These are phyloP conservation scores for Parietaria judaica DNA, from an alignment of 306 rosid genomes.

Conservation along the genomic window DNA sequence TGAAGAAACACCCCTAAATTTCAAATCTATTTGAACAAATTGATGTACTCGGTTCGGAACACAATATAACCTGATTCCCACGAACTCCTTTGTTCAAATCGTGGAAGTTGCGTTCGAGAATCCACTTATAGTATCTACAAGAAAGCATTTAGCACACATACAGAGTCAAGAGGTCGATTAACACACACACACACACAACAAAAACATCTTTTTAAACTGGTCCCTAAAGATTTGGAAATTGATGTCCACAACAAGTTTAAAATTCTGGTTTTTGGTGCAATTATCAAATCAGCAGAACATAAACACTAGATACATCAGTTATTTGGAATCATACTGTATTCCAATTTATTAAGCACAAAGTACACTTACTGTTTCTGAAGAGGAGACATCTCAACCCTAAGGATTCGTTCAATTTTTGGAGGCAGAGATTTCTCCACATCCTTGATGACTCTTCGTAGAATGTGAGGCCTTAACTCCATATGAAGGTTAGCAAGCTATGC, in stretches of 20 bases:
- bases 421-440: slow-evolving; percentile 99
- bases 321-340: no score
- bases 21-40: no score
- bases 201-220: no score
- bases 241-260: no score
- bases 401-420: slow-evolving; percentile 96
- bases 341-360: background rate
- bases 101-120: slow-evolving; percentile 97
- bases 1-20: no score
- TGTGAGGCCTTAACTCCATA: slow-evolving; percentile 96
- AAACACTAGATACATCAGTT: no score
- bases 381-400: slow-evolving; percentile 98
- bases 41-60: background rate
- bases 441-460: slow-evolving; percentile 94
- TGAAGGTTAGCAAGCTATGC: slow-evolving; percentile 94
- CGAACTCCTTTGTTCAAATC: slow-evolving; percentile 99
- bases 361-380: slow-evolving; percentile 90
- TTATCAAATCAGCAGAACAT: no score
- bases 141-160: slow-evolving; percentile 16
- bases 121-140: slow-evolving; percentile 96
- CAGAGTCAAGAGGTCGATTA: slow-evolving; percentile 11
- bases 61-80: slow-evolving; percentile 79
- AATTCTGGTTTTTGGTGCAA: no score
- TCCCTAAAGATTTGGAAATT: no score
- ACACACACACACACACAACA: no score